phyloP scores from a whole-genome alignment of 768 basidiomycete species.

The Suillus subalutaceus region DNA sequence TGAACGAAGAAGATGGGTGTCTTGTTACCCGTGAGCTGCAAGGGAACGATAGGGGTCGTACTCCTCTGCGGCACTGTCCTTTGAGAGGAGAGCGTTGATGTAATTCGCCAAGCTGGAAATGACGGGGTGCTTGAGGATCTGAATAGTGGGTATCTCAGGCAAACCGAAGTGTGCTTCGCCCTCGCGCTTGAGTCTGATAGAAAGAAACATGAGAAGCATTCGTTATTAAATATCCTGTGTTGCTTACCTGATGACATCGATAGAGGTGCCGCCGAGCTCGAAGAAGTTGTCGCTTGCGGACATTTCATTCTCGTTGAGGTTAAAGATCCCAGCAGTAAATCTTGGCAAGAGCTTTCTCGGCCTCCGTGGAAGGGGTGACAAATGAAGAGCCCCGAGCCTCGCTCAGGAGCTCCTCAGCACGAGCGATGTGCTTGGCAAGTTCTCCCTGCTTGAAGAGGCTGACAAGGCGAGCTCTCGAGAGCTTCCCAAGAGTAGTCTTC shows the following conservation, averaged over 20 bases:
- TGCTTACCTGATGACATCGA: conserved; percentile 32
- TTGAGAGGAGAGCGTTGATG: conserved; percentile 27
- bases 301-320: conserved; percentile 22
- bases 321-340: conserved; percentile 33
- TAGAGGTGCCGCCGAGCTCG: conserved; percentile 42
- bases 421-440: conserved; percentile 27
- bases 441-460: conserved; percentile 36
- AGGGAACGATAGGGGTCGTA: conserved; percentile 44
- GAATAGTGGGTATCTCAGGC: conserved; percentile 36
- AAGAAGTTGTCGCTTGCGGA: conserved; percentile 38
- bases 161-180: conserved; percentile 27
- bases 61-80: conserved; percentile 16
- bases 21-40: conserved; percentile 39
- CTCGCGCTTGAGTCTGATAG: conserved; percentile 25
- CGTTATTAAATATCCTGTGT: not conserved
- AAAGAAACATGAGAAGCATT: not conserved
- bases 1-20: conserved; percentile 47
- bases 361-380: conserved; percentile 21
- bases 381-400: conserved; percentile 23
- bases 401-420: conserved; percentile 23
- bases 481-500: conserved; percentile 45
- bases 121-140: conserved; percentile 37
- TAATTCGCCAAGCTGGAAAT: conserved; percentile 34
- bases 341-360: conserved; percentile 29
- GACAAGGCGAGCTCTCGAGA: conserved; percentile 39